Base-by-base conservation (phyloP, 306 rosid species). In the Corylus heterophylla region DNA sequence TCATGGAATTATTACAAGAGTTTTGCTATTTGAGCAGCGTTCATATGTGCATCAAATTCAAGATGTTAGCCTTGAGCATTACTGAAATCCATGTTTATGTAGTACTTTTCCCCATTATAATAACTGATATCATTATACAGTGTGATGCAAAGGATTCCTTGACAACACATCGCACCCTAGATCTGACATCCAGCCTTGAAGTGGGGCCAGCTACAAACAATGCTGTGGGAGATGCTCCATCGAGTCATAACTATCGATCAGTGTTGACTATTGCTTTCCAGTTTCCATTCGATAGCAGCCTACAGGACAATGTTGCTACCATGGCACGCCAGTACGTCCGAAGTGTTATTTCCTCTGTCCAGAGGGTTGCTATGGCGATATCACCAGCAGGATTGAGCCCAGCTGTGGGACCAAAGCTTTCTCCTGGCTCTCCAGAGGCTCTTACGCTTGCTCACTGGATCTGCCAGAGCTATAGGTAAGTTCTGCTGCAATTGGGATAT, bases 251-350 rank as follows among this genome's bases (percentile, higher is more conserved):
- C 69, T 56, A 91, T 48, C 88, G 98, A 83, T 93, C 99, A 0
- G 94, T 96, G 82, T 86, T 96, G 85, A 96, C 97, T 16, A 96
- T 96, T 35, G 99, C 99, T 67, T 96, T 96, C 86, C 98, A 96
- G 86, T 91, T 96, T 84, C 98, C 98, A 25, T 93, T 93, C 2
- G 97, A 96, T 81, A 89, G 87, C 76, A 88, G 78, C 79, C 76
- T 93, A 76, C 97, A 93, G 84, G 94, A 96, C 12, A 93, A 91
- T 71, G 93, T 96, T 67, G 89, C 90, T 4, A 74, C 87, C 70
- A 96, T 96, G 98, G 99, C 99, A 54, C 88, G 92, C 0, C 98
- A 96, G 76, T 96, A 96, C 16, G 94, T 96, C 20, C 93, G 94
- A 0, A 89, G 92, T 29, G 97, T 96, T 71, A 91, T 96, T 71